These are phyloP conservation scores for Rhizopogon parksii DNA, from an alignment of 1,284 basidiomycete genomes.

Conservation along the genomic window DNA sequence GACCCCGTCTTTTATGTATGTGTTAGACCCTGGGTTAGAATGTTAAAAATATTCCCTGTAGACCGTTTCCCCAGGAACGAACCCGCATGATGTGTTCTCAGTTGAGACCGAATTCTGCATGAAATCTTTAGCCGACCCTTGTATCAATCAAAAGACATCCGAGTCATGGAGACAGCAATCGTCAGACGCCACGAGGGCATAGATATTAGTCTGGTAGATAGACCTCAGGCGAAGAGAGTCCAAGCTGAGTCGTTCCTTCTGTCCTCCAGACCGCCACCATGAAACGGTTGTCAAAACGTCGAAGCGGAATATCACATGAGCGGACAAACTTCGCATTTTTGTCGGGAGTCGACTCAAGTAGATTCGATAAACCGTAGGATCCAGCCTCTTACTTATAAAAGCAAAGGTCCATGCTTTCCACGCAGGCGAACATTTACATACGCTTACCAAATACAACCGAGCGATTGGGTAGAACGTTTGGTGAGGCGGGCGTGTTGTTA, in stretches of 20 bases:
- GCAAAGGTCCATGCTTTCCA: not conserved
- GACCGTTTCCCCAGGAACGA: conserved; percentile 3
- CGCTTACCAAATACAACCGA: not conserved
- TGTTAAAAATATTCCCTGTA: conserved; percentile 11
- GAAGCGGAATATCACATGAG: not conserved
- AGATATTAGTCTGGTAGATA: not conserved
- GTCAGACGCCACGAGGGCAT: too few relatives aligned
- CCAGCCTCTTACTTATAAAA: too few relatives aligned
- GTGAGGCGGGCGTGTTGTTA: not conserved
- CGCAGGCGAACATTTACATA: not conserved
- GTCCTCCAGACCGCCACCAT: not conserved
- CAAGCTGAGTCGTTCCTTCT: too few relatives aligned
- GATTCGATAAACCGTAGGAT: not conserved
- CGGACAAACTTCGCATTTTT: not conserved
- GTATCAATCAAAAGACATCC: not conserved
- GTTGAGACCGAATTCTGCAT: not conserved
- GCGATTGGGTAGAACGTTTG: not conserved
- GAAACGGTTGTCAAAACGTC: too few relatives aligned
- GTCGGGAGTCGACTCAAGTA: not conserved
- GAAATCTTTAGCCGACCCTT: not conserved
- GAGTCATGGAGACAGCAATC: not conserved
- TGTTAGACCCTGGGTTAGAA: not conserved
- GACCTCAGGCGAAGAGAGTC: too few relatives aligned
- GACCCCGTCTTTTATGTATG: conserved; percentile 11
- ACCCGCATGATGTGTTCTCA: not conserved